Conservation (phyloP, 2,329 filamentous ascomycete species). For the Fusarium sp. region DNA sequence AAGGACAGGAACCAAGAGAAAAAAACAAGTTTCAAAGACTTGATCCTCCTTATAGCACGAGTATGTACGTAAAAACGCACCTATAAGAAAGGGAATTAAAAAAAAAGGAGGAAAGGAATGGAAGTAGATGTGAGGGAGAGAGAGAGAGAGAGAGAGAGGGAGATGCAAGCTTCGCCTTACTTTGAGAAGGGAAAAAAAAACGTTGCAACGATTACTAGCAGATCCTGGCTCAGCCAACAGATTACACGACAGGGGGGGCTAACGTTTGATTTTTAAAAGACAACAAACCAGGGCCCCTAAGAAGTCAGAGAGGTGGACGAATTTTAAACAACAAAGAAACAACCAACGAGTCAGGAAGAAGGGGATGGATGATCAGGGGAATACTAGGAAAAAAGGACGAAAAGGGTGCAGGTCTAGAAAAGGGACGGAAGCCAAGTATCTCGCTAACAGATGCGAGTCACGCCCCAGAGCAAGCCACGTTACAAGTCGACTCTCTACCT, state of each 20-base stretch:
- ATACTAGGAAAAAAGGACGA: constrained; percentile 8
- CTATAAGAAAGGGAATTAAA: background rate
- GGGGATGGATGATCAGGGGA: constrained; percentile 30
- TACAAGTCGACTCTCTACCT: constrained; percentile 14
- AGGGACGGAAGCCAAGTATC: constrained; percentile 1
- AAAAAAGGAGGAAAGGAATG: constrained; percentile 14
- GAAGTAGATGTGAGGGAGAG: constrained; percentile 20
- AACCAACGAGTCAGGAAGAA: constrained; percentile 26
- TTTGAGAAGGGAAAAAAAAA: constrained; percentile 23
- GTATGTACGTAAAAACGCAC: no score
- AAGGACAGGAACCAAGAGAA: background rate
- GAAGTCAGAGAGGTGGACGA: constrained; percentile 17
- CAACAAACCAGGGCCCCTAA: constrained; percentile 28
- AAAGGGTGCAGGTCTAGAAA: constrained; percentile 15
- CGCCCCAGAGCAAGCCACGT: background rate
- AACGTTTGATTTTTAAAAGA: constrained; percentile 9
- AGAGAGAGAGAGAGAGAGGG: constrained; percentile 22
- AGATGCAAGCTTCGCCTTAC: constrained; percentile 2
- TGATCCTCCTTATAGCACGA: background rate
- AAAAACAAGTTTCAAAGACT: background rate
- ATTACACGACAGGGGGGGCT: constrained; percentile 17
- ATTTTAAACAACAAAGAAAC: constrained; percentile 7
- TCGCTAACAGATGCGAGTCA: constrained; percentile 10
- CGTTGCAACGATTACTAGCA: constrained; percentile 30
- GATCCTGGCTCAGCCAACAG: constrained; percentile 35